Percentiles rank a stretch among this genome's conserved stretches.
Conservation (phyloP, 2,329 filamentous ascomycete genomes). For the Thielaviopsis punctulata region DNA sequence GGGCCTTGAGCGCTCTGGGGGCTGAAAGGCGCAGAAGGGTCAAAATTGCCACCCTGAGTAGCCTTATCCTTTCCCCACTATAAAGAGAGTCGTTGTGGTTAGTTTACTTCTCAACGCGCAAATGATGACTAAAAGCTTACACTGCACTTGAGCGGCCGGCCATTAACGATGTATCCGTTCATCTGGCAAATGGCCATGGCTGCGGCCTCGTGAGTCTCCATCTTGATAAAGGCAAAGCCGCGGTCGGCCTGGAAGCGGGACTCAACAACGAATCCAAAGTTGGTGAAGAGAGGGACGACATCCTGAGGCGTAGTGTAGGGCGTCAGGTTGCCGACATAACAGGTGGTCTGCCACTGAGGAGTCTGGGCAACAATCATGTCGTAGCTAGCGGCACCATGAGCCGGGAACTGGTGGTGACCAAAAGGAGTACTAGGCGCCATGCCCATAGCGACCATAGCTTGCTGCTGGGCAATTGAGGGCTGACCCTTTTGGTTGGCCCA, state of each 20-base stretch:
- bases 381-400: conserved; percentile 90
- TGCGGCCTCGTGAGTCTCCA: conserved; percentile 96
- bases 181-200: conserved; percentile 97
- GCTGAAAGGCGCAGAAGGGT: conserved; percentile 50
- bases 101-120: neutral
- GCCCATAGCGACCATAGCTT: conserved; percentile 92
- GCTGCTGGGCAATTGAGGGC: conserved; percentile 92
- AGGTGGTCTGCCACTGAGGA: conserved; percentile 93
- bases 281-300: conserved; percentile 93
- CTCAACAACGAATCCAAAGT: conserved; percentile 94
- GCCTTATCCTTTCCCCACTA: conserved; percentile 99
- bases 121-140: conserved; percentile 40
- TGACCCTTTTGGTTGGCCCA: conserved; percentile 99
- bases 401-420: conserved; percentile 94
- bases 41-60: conserved; percentile 62
- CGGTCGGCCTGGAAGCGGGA: conserved; percentile 96
- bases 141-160: conserved; percentile 92
- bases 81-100: conserved; percentile 18
- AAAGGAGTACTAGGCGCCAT: conserved; percentile 95
- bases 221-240: conserved; percentile 97
- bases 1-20: conserved; percentile 59
- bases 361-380: conserved; percentile 95
- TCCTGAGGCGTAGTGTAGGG: conserved; percentile 96
- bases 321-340: conserved; percentile 93
- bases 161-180: conserved; percentile 95